A percentile compares a stretch with the other conserved stretches of the same genome.
These are phyloP conservation scores for Taphrina confusa DNA, from an alignment of 1,139 yeast species.

Conservation along the genomic window DNA sequence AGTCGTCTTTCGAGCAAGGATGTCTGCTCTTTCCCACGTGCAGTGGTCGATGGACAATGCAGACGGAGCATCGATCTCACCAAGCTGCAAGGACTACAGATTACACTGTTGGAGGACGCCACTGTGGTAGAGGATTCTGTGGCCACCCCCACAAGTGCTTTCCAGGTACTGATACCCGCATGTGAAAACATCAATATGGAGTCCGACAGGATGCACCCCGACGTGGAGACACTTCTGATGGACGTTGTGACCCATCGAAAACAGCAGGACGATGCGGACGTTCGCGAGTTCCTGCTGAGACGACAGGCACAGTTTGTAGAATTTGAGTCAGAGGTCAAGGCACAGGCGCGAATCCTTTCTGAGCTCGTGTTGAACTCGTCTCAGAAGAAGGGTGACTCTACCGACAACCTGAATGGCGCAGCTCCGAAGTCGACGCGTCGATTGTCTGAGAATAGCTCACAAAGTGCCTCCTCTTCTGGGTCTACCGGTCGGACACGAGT, in stretches of 20 bases:
- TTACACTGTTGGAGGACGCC: conserved; percentile 2
- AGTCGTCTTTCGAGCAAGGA: conserved; percentile 7
- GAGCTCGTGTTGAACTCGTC: neutral
- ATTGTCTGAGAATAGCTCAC: neutral
- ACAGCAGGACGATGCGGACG: conserved; percentile 13
- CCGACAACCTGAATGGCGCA: neutral
- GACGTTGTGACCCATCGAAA: conserved; percentile 10
- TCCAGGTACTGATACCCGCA: neutral
- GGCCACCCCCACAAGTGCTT: neutral
- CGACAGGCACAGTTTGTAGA: conserved; percentile 1
- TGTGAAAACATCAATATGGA: neutral
- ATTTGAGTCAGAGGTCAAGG: conserved; percentile 14
- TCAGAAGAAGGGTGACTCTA: neutral
- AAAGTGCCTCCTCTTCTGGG: conserved; percentile 5
- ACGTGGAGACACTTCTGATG: conserved; percentile 7
- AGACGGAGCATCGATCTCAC: neutral
- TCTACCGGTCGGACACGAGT: neutral
- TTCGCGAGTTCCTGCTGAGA: neutral
- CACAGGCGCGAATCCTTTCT: conserved; percentile 10
- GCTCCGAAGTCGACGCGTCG: neutral
- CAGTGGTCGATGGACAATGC: neutral
- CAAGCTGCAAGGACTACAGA: neutral
- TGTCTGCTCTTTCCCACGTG: conserved; percentile 8
- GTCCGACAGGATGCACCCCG: conserved; percentile 2
- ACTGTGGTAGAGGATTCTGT: neutral